Conservation (phyloP, 1,284 basidiomycete species). For the Coniferiporia sulphurascens region DNA sequence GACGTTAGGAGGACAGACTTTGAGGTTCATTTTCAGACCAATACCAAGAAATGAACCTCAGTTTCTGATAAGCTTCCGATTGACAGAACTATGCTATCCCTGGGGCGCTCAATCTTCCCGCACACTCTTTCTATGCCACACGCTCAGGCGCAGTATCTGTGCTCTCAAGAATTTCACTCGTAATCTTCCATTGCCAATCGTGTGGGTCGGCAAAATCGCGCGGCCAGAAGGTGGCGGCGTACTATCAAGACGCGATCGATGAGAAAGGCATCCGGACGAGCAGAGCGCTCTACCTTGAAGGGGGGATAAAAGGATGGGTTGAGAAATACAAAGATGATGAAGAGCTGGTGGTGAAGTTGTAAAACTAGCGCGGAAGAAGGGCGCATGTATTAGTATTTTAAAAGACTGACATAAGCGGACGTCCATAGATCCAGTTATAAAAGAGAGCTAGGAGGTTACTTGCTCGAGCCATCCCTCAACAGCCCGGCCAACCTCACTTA, state of each 20-base stretch:
- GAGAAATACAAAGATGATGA: conserved; percentile 13
- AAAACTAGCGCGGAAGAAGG: neutral
- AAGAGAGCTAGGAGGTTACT: neutral
- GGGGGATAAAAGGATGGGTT: conserved; percentile 18
- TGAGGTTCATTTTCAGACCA: conserved; percentile 7
- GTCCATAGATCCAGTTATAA: no score
- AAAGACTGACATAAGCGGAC: no score
- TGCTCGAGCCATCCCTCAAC: conserved; percentile 1
- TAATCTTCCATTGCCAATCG: conserved; percentile 18
- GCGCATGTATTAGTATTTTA: no score
- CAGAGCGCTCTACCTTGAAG: conserved; percentile 15
- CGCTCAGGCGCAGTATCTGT: conserved; percentile 12
- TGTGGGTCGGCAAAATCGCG: conserved; percentile 13
- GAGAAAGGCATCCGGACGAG: conserved; percentile 16
- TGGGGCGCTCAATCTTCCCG: conserved; percentile 19
- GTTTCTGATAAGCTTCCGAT: neutral
- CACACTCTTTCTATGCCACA: conserved; percentile 17
- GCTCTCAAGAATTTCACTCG: conserved; percentile 10
- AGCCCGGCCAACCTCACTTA: conserved; percentile 6
- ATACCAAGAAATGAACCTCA: no score
- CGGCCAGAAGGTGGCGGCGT: conserved; percentile 12
- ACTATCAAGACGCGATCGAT: conserved; percentile 14
- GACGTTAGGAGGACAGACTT: conserved; percentile 17
- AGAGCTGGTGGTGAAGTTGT: conserved; percentile 10
- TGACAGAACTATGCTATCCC: conserved; percentile 15